These are phyloP conservation scores for Fomes fomentarius DNA, from an alignment of 1,284 basidiomycete genomes.

Conservation along the genomic window DNA sequence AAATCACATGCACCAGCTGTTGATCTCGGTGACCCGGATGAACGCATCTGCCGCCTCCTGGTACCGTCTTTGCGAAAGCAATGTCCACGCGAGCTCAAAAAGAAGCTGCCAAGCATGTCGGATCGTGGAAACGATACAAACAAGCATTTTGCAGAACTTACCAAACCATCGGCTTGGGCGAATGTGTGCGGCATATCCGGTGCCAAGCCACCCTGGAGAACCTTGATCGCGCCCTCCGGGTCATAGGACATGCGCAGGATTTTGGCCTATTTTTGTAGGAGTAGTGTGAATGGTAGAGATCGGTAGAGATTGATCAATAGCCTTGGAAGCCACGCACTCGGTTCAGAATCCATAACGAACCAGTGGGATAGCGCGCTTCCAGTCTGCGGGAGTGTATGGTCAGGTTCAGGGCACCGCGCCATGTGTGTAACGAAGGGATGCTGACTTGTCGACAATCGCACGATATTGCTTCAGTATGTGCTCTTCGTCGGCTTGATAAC, in stretches of 20 bases:
- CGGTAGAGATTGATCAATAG: background rate
- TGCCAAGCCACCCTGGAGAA: constrained; percentile 61
- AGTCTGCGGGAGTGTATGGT: constrained; percentile 40
- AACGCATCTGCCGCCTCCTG: constrained; percentile 70
- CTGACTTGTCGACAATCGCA: constrained; percentile 62
- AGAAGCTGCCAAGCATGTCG: constrained; percentile 48
- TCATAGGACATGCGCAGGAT: constrained; percentile 72
- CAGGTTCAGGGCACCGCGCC: background rate
- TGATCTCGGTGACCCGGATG: constrained; percentile 63
- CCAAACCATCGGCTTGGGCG: constrained; percentile 72
- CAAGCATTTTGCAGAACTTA: constrained; percentile 33
- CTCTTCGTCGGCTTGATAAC: constrained; percentile 74
- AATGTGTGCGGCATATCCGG: constrained; percentile 56
- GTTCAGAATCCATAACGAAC: constrained; percentile 77
- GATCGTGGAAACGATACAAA: background rate
- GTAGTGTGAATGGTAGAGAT: background rate
- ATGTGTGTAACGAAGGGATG: background rate
- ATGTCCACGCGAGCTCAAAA: constrained; percentile 79
- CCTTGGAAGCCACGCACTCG: constrained; percentile 57
- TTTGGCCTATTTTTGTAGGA: constrained; percentile 56
- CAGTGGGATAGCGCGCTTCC: constrained; percentile 62
- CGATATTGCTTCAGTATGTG: constrained; percentile 65
- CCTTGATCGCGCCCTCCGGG: constrained; percentile 61
- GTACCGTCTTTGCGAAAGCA: constrained; percentile 66
- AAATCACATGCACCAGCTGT: constrained; percentile 61